Conservation (phyloP, 1,284 basidiomycete species). For the Ceratobasidium sp. region DNA sequence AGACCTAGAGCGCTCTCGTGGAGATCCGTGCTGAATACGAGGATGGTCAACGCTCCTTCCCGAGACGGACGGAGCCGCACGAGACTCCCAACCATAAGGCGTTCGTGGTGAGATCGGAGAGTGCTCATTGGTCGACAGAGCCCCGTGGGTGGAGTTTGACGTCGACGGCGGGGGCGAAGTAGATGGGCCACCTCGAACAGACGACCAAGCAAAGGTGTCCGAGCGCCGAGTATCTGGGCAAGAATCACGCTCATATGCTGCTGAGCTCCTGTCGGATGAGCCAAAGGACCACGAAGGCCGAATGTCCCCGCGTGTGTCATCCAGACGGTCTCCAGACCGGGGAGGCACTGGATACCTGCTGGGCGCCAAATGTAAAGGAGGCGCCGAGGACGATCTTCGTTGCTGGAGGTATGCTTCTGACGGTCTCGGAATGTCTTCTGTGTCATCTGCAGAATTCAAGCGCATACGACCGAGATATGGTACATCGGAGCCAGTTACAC, state of each 20-base stretch:
- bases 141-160: constrained; percentile 39
- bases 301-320: not conserved
- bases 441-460: constrained; percentile 32
- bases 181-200: constrained; percentile 31
- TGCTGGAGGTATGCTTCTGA: constrained; percentile 38
- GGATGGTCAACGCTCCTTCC: not conserved
- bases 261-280: constrained; percentile 24
- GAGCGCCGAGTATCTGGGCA: constrained; percentile 27
- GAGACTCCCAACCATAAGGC: constrained; percentile 39
- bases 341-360: constrained; percentile 15
- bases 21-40: not conserved
- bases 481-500: not conserved
- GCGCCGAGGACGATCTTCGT: constrained; percentile 36
- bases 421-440: constrained; percentile 25
- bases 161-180: constrained; percentile 34
- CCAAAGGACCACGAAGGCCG: constrained; percentile 39
- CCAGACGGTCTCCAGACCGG: constrained; percentile 11
- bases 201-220: constrained; percentile 37
- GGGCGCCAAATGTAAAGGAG: constrained; percentile 31
- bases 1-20: constrained; percentile 24
- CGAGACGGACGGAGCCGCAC: not conserved
- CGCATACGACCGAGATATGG: constrained; percentile 38
- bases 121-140: constrained; percentile 32
- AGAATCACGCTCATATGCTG: constrained; percentile 10
- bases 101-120: constrained; percentile 34